These are phyloP conservation scores for Fraxinus latifolia DNA, from an alignment of 305 asterid genomes.

Conservation along the genomic window DNA sequence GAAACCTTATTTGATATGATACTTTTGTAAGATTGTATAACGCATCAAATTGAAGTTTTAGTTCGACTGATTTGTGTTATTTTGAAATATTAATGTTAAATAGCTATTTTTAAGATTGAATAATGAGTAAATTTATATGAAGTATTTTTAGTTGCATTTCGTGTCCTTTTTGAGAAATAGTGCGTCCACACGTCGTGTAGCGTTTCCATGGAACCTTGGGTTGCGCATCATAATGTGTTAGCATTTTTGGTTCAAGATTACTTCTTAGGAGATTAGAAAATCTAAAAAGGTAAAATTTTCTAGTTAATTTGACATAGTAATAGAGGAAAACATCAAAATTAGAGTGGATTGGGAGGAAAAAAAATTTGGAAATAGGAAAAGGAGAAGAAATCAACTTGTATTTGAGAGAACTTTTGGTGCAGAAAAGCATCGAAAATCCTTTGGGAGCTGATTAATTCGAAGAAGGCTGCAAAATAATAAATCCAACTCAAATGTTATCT, in stretches of 20 bases:
- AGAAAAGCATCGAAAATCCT: not conserved
- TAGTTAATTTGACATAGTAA: not conserved
- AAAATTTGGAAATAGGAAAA: not conserved
- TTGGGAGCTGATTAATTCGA: not conserved
- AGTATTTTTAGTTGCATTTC: not conserved
- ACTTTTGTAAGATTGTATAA: not conserved
- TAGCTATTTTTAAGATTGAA: not conserved
- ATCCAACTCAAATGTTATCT: not conserved
- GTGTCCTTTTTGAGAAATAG: not conserved
- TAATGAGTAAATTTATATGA: not conserved
- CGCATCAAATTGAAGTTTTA: not conserved
- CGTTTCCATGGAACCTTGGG: not conserved
- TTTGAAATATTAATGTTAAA: not conserved
- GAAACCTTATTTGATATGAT: not conserved
- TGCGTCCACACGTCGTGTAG: not conserved
- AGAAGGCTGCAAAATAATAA: not conserved
- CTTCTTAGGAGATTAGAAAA: slow-evolving; percentile 4
- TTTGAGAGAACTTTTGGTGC: not conserved
- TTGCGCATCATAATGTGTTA: not conserved
- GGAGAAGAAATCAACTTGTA: not conserved
- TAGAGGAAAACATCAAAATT: not conserved
- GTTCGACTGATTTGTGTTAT: not conserved
- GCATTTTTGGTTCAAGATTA: not conserved
- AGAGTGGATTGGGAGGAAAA: not conserved
- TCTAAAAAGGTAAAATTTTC: not conserved